Percentiles rank a stretch among this genome's conserved stretches.
Conservation (phyloP, 129 eudicot species). For the Artemisia annua region DNA sequence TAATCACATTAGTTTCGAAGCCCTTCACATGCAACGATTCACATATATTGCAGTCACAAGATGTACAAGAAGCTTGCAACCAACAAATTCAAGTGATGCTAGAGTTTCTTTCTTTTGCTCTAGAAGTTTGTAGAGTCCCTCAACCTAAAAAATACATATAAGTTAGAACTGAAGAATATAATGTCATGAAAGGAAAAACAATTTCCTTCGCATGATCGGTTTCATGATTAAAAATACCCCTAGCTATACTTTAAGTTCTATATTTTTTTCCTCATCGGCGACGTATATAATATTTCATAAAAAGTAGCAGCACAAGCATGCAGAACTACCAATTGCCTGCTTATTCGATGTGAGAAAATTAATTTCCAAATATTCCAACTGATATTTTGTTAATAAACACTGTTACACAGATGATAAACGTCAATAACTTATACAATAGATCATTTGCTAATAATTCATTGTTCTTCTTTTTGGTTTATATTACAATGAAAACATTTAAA, state of each 20-base stretch:
- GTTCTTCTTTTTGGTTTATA: too few relatives aligned
- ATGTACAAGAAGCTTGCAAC: constrained; percentile 65
- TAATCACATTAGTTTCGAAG: constrained; percentile 45
- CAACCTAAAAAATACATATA: constrained; percentile 46
- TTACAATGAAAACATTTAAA: too few relatives aligned
- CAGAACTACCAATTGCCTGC: constrained; percentile 48
- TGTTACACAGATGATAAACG: constrained; percentile 35
- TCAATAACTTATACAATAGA: constrained; percentile 8
- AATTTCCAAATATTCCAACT: constrained; percentile 51
- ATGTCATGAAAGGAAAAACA: too few relatives aligned
- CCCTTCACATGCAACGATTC: constrained; percentile 45
- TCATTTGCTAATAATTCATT: background rate
- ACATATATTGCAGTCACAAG: constrained; percentile 63
- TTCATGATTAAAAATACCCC: too few relatives aligned
- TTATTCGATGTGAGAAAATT: constrained; percentile 65
- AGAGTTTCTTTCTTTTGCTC: constrained; percentile 53
- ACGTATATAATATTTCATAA: background rate
- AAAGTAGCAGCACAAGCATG: constrained; percentile 3
- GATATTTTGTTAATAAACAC: constrained; percentile 55
- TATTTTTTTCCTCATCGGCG: background rate
- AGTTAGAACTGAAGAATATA: too few relatives aligned
- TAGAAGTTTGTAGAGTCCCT: constrained; percentile 77
- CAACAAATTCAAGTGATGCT: constrained; percentile 49
- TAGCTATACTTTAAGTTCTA: background rate
- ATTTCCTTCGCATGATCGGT: background rate